Evolutionary conservation across 116 monocot genomes (phyloP), one percentile per base, ranked within the genome.

Genomic region (Dioscorea cayenensis): DNA sequence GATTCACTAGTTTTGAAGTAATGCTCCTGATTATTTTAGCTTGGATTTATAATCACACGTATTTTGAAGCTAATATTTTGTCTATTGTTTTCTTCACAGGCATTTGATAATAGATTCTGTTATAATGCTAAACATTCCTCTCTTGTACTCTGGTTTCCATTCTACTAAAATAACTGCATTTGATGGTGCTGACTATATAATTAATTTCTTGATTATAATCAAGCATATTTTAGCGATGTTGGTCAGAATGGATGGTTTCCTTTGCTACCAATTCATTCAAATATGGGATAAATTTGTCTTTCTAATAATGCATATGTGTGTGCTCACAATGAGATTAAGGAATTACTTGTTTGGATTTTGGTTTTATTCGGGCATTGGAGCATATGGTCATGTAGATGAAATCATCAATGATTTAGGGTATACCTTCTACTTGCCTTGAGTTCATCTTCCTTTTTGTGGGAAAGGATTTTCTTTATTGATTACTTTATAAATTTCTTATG

Each of bases 361-460:
- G 18, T 51, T 70, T 76, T 63, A 38, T 75, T 64, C 82, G 94
- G 99, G 99, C 99, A 77, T 79, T 99, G 86, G 99, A 99, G 2
- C 82, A 94, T 55, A 90, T 99, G 94, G 91, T 63, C 78, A 70
- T 78, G 80, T 94, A 14, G 99, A 99, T 82, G 84, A 83, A 77
- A 78, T 99, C 36, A 73, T 99, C 69, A 99, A 89, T 79, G 99
- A 99, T 84, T 94, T 94, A 82, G 91, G 94, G 99, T 99, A 91
- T 76, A 72, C 3, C 16, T 38, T 16, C 60, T 22, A 29, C 18
- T 35, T 60, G 6, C n/a, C 22, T 58, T 25, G 3, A 13, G 27
- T 69, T 51, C 11, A 29, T 28, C 35, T 71, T 22, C 32, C 32
- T 35, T 35, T 0, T 21, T n/a, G 8, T 36, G 22, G 62, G 12